A percentile compares a stretch with the other conserved stretches of the same genome.
Evolutionary conservation across 306 rosid species (phyloP).

Genomic region (Gleditsia sinensis): DNA sequence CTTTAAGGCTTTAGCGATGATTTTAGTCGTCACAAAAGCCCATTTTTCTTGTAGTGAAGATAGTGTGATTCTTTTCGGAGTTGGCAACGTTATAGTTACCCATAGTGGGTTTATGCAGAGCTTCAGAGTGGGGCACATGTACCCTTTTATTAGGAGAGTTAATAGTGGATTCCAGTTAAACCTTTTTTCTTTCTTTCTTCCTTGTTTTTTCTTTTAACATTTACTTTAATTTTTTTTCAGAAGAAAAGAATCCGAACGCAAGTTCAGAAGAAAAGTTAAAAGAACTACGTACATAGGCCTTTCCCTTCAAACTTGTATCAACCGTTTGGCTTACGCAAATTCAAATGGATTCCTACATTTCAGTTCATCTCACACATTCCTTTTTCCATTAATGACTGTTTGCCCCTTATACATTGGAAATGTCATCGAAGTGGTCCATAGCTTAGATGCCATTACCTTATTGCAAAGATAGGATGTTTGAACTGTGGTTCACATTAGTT

Average conservation of each 20-base stretch:
- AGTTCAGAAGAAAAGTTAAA: too few species aligned
- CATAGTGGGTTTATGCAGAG: too few species aligned
- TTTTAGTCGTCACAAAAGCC: too few species aligned
- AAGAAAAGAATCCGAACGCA: background rate
- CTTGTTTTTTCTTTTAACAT: background rate
- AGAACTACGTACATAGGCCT: background rate
- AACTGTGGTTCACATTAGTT: background rate
- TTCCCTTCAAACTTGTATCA: background rate
- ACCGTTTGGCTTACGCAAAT: background rate
- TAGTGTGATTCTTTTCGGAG: too few species aligned
- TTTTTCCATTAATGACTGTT: background rate
- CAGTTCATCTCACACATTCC: background rate
- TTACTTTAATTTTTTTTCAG: too few species aligned
- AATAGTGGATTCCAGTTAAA: background rate
- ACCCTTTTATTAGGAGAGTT: too few species aligned
- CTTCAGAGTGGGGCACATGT: too few species aligned
- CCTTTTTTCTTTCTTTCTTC: background rate
- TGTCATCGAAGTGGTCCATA: slow-evolving; percentile 13
- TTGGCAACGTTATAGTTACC: too few species aligned
- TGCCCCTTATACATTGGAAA: background rate
- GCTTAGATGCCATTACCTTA: background rate
- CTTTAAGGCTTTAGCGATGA: too few species aligned
- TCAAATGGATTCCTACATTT: background rate
- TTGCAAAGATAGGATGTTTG: background rate
- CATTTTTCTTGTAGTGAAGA: too few species aligned